A percentile compares a stretch with the other conserved stretches of the same genome.
phyloP scores from a whole-genome alignment of 1,284 basidiomycete species.

The Fomitopsis pinicola region DNA sequence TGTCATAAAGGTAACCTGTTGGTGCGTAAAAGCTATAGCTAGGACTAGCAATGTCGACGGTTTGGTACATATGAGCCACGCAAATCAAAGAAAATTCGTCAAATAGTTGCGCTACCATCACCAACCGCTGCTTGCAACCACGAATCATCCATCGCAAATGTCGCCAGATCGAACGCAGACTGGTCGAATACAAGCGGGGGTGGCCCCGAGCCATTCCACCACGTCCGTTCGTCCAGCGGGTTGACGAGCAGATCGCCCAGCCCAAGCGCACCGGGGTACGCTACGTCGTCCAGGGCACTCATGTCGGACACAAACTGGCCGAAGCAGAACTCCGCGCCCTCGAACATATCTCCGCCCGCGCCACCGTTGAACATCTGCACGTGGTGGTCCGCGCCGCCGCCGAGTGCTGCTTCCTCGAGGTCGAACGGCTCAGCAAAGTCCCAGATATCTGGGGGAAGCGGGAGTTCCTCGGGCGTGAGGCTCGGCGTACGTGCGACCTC shows the following conservation, averaged over 20 bases:
- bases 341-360: neutral
- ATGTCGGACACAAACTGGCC: neutral
- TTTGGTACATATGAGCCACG: too few species aligned
- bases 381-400: neutral
- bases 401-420: neutral
- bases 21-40: too few species aligned
- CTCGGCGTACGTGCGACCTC: neutral
- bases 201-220: neutral
- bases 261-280: neutral
- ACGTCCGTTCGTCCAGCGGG: neutral
- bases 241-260: neutral
- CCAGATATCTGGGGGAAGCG: neutral
- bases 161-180: neutral
- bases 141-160: neutral
- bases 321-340: neutral
- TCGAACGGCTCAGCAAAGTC: neutral
- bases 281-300: neutral
- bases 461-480: neutral
- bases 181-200: neutral
- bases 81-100: too few species aligned
- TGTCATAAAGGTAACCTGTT: too few species aligned
- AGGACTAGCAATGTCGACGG: too few species aligned
- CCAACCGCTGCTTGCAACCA: neutral
- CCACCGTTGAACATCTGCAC: neutral
- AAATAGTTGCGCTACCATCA: neutral